Percentiles rank a stretch among this genome's conserved stretches.
These are phyloP conservation scores for Globisporangium parvum DNA, from an alignment of 352 stramenopile species.

Conservation along the genomic window DNA sequence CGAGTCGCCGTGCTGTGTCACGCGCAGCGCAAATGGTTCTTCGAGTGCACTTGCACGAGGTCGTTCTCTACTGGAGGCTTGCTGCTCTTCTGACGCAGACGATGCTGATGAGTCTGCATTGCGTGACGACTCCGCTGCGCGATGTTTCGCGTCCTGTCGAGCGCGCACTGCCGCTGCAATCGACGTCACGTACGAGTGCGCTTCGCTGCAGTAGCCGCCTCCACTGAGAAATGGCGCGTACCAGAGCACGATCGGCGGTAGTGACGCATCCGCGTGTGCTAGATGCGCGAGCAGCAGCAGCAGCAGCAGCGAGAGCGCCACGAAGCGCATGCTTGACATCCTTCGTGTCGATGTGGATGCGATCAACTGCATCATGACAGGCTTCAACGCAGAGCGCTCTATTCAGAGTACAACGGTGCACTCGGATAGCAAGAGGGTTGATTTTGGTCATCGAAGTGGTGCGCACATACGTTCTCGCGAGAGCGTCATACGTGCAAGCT, in stretches of 20 bases:
- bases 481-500: not conserved
- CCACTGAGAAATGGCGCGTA: slow-evolving; percentile 89
- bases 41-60: not conserved
- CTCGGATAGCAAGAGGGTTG: too few relatives aligned
- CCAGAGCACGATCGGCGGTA: slow-evolving; percentile 64
- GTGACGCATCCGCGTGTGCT: not conserved
- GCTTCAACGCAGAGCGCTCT: too few relatives aligned
- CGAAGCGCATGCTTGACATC: not conserved
- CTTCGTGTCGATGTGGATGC: not conserved
- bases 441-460: not conserved
- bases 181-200: slow-evolving; percentile 78
- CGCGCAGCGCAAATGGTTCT: slow-evolving; percentile 42
- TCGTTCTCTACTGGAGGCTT: not conserved
- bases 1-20: slow-evolving; percentile 67
- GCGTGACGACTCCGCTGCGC: not conserved
- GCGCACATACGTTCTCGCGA: too few relatives aligned
- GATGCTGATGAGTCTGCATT: not conserved
- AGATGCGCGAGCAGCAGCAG: not conserved
- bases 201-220: slow-evolving; percentile 90
- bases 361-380: not conserved
- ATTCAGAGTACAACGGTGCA: too few relatives aligned
- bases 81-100: not conserved
- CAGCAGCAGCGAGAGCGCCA: not conserved
- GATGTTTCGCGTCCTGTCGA: not conserved
- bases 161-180: slow-evolving; percentile 32